Evolutionary conservation across 108 stramenopile genomes (phyloP), one percentile per base, ranked within the genome.

Genomic region (Nitzschia sp.): DNA sequence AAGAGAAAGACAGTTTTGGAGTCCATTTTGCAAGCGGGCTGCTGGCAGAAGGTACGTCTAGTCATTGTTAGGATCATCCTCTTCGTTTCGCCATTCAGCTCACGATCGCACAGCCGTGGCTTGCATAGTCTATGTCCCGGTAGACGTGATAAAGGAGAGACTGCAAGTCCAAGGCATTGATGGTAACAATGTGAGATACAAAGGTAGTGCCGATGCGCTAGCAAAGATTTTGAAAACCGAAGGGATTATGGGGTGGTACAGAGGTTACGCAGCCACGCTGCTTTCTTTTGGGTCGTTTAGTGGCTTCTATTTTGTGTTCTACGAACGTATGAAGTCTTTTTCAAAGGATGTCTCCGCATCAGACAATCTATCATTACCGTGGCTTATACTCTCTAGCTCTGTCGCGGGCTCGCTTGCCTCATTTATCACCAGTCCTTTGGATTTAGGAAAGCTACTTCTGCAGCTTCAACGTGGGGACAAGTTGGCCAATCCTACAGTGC

Each of bases 121-220:
- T 30, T 99, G 99, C 77, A 70, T 97, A 15, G 70, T 99, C 33
- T 99, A 93, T 62, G 97, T 99, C 15, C 99, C 99, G 2, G 95
- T 98, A 5, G 99, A 99, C 77, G 99, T 99, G 26, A 80, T 98
- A 3, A 99, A 99, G 75, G 99, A 98, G 77, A 83, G 99, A 53
- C 59, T 97, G 72, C 99, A 99, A 80, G 91, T 98, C 4, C 96
- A 97, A 47, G 64, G 73, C 3, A 33, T 70, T 25, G 71, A 76
- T 46, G 42, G 18, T 28, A 55, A 26, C 19, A 33, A 36, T 2
- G 49, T 54, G 15, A 59, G 71, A 32, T 98, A 98, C 74, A 75
- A 75, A 23, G 82, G 87, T 30, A 94, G 90, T 57, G 76, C 65
- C 71, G 93, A 98, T 72, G 95, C 95, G 18, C 35, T 98, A 3